These are phyloP conservation scores for Aspergillus sp. DNA, from an alignment of 2,329 filamentous ascomycete genomes.

Conservation along the genomic window DNA sequence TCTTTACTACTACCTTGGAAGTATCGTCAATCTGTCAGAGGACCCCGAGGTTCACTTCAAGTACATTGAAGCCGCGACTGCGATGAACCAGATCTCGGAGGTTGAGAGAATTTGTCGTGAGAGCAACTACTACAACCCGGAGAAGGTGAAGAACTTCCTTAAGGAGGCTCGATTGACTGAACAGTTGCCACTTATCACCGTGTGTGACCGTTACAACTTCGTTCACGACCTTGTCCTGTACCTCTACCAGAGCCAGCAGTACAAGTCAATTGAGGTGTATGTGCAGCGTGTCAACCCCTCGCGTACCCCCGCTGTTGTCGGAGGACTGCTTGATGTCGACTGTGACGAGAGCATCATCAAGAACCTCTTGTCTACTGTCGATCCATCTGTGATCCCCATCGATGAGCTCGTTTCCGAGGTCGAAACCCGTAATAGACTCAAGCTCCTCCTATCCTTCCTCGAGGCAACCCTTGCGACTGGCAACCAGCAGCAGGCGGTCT, in stretches of 20 bases:
- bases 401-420: slow-evolving; percentile 93
- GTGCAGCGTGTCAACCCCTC: slow-evolving; percentile 95
- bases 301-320: slow-evolving; percentile 87
- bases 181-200: slow-evolving; percentile 93
- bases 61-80: slow-evolving; percentile 96
- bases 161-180: slow-evolving; percentile 93
- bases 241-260: slow-evolving; percentile 98
- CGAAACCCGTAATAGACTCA: slow-evolving; percentile 92
- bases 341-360: slow-evolving; percentile 97
- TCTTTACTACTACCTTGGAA: slow-evolving; percentile 96
- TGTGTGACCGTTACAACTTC: slow-evolving; percentile 99
- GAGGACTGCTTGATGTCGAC: slow-evolving; percentile 91
- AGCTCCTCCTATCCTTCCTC: slow-evolving; percentile 92
- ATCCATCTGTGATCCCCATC: slow-evolving; percentile 82
- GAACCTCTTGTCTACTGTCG: slow-evolving; percentile 79
- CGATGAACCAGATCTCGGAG: slow-evolving; percentile 89
- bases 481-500: slow-evolving; percentile 94
- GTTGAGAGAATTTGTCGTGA: slow-evolving; percentile 97
- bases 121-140: slow-evolving; percentile 82
- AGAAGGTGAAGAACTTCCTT: slow-evolving; percentile 98
- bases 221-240: slow-evolving; percentile 95
- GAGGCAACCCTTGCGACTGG: slow-evolving; percentile 86
- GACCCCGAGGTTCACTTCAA: slow-evolving; percentile 98
- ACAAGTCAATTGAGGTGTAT: slow-evolving; percentile 97
- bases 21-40: slow-evolving; percentile 94